Evolutionary conservation across 139 green algal species (phyloP), one percentile per base, ranked within the genome.

Genomic region (Auxenochlorella pyrenoidosa): DNA sequence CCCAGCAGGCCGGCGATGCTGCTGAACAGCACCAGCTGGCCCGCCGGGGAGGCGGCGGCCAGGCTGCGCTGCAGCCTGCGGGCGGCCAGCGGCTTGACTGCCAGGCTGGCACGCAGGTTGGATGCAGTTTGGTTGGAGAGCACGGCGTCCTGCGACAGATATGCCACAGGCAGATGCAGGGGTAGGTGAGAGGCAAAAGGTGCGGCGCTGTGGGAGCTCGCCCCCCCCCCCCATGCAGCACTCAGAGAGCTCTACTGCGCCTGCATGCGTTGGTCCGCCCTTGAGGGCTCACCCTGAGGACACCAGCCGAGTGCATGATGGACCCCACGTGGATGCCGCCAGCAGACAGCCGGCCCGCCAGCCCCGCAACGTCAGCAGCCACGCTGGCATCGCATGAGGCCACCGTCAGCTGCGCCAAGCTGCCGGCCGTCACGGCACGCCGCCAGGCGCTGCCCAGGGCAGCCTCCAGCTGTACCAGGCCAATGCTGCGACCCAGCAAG

Each of bases 271-370:
- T 71, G 21, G 21, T 75, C 12, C 32, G 24, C 15, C 4, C 19
- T 6, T 6, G 5, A 32, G 1, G 5, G 1, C 80, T 43, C 40
- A 85, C 80, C 80, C 34, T 72, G 26, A 96, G 87, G 34, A 96
- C 94, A 15, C 95, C 95, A 16, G 93, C 93, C 8, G 94, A 93
- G 84, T 95, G 94, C 2, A 97, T 38, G 34, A 97, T 43, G n/a
- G 22, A 60, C 6, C 32, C 15, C 8, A 90, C n/a, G 0, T 10
- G 16, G 8, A 22, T 8, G 32, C 75, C 38, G 47, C 41, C 32
- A 3, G 10, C 3, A 2, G 36, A 13, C 28, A 73, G 18, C 3
- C 28, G 28, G 4, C n/a, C 26, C 19, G 40, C 38, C 81, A 72
- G 59, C 28, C 40, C 85, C 28, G 79, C 85, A 26, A 54, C 38